These are phyloP conservation scores for Trypanosoma brucei DNA, from an alignment of 208 protist species.

Conservation along the genomic window DNA sequence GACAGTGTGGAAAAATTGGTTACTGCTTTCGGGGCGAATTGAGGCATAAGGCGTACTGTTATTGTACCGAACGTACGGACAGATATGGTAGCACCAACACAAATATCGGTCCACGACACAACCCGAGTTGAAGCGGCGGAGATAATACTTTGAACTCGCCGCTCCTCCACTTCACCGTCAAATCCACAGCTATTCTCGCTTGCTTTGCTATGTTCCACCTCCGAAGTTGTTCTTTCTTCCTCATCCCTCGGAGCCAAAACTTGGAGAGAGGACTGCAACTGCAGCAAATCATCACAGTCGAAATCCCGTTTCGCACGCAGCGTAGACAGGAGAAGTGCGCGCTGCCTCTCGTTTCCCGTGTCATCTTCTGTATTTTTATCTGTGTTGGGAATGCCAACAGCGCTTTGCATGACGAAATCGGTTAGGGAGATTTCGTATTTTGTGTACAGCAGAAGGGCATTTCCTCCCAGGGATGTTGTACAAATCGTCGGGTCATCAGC, in stretches of 20 bases:
- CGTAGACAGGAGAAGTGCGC: constrained; percentile 9
- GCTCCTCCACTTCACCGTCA: constrained; percentile 24
- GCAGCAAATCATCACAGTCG: constrained; percentile 18
- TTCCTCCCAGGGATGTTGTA: constrained; percentile 16
- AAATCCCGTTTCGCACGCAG: constrained; percentile 24
- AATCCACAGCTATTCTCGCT: background rate
- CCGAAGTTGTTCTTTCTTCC: background rate
- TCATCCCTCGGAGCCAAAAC: constrained; percentile 1
- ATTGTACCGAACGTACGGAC: constrained; percentile 50
- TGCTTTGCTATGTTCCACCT: constrained; percentile 3
- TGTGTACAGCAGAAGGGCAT: constrained; percentile 21
- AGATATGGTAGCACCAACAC: constrained; percentile 9
- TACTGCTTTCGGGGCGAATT: constrained; percentile 90
- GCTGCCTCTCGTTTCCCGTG: background rate
- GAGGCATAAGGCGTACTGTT: constrained; percentile 86
- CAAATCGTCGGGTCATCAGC: constrained; percentile 16
- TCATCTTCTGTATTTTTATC: background rate
- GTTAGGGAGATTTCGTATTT: constrained; percentile 17
- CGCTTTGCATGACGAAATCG: background rate
- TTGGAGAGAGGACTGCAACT: constrained; percentile 12
- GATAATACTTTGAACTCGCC: constrained; percentile 29
- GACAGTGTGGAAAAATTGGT: constrained; percentile 94
- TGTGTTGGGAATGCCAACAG: background rate
- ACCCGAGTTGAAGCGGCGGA: constrained; percentile 10
- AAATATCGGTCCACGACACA: constrained; percentile 13